Base-by-base conservation (phyloP, 148 eudicot species). In the Chenopodium suecicum region DNA sequence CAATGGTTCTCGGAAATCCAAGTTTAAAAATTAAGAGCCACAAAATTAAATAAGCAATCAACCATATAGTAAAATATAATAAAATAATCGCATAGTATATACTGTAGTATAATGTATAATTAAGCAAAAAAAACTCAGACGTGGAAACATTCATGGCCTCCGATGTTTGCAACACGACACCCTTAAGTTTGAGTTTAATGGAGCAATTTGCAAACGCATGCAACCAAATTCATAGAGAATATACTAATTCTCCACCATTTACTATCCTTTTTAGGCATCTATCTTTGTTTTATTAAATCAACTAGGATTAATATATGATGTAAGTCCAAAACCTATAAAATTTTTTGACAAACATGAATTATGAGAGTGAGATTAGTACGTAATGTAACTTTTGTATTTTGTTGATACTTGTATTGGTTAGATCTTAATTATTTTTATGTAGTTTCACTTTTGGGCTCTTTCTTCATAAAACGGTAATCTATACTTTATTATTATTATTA, bases 121-220 rank as follows among this genome's bases (percentile, higher is more conserved):
- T 22, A 41, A 20, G 74, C 52, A 71, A 3, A 56, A 17, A 25
- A 17, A 25, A 37, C 52, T 71, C 50, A 4, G 52, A 71, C 74
- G 74, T 71, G 74, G 74, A 71, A 71, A 71, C 74, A 71, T 71
- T 31, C 52, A 41, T 71, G 52, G 74, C 25, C 29, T 37, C 74
- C 27, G 44, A 41, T 41, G 7, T 41, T 71, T 2, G 12, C 14
- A 71, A 20, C 50, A 19, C 20, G 74, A 44, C 52, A 71, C 4
- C 2, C 73, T 20, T 71, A 67, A 16, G 70, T 67, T 16, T 29
- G 22, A 56, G 62, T 4, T 56, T 17, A 4, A 56, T 56, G 62
- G 37, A 2, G 7, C 37, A 25, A 67, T 25, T 25, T 67, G 70
- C 70, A 19, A 27, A 29, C 70, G 34, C 70, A 67, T 29, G 19